Evolutionary conservation across 2,329 filamentous ascomycete genomes (phyloP).

Genomic region (Diaporthe nobilis): DNA sequence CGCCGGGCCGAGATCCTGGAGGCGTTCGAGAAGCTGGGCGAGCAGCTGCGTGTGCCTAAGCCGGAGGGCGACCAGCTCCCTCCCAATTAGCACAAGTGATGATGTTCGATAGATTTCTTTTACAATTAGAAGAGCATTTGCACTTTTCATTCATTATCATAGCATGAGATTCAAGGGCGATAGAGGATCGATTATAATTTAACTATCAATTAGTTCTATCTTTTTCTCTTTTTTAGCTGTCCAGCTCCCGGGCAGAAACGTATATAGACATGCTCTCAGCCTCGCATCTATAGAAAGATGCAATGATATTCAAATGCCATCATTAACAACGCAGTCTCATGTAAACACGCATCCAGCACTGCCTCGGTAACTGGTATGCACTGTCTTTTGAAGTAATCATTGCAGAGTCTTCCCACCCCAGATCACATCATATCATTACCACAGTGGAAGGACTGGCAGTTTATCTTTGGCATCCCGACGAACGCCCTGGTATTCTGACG

Average conservation of each 20-base stretch:
- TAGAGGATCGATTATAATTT: neutral
- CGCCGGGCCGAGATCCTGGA: constrained; percentile 27
- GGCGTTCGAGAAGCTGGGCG: constrained; percentile 27
- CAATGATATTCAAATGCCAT: no score
- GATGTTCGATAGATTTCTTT: neutral
- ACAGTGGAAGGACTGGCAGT: neutral
- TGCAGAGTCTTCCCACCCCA: neutral
- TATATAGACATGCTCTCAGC: no score
- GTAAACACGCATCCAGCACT: neutral
- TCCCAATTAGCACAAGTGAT: neutral
- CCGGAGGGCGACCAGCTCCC: neutral
- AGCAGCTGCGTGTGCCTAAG: constrained; percentile 11
- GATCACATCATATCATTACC: neutral
- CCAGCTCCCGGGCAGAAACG: neutral
- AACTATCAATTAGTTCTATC: no score
- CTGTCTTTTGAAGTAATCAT: neutral
- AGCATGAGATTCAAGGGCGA: neutral
- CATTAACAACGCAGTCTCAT: no score
- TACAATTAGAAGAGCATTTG: neutral
- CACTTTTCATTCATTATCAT: neutral
- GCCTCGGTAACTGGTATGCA: neutral
- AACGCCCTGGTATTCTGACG: neutral
- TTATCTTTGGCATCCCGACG: neutral
- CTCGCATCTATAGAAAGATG: no score
- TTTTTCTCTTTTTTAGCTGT: neutral